Percentiles rank a stretch among this genome's conserved stretches.
phyloP scores from a whole-genome alignment of 768 basidiomycete species.

The Infundibulicybe gibba region DNA sequence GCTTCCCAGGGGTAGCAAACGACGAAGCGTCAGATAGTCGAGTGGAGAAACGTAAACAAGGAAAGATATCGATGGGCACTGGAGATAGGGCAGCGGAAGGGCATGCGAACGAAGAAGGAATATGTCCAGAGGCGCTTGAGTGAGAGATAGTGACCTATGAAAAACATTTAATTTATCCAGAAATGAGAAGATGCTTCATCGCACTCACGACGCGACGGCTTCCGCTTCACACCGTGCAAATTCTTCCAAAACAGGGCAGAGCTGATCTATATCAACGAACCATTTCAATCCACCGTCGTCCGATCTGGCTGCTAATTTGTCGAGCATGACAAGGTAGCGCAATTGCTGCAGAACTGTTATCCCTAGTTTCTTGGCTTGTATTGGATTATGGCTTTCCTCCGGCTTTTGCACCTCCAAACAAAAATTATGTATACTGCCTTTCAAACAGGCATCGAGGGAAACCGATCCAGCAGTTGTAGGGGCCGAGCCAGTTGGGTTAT shows the following conservation, averaged over 20 bases:
- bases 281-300: conserved; percentile 66
- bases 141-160: conserved; percentile 33
- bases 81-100: conserved; percentile 71
- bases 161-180: background rate
- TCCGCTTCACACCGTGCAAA: conserved; percentile 54
- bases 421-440: conserved; percentile 51
- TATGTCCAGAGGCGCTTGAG: conserved; percentile 62
- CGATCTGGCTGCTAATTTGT: conserved; percentile 58
- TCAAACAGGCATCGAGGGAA: conserved; percentile 63
- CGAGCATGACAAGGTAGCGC: conserved; percentile 68
- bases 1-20: conserved; percentile 9
- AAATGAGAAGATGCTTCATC: background rate
- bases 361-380: conserved; percentile 48
- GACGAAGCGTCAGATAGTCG: conserved; percentile 62
- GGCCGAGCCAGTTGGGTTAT: conserved; percentile 28
- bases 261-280: conserved; percentile 65
- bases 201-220: conserved; percentile 48
- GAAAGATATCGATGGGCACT: conserved; percentile 67
- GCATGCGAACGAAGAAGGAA: conserved; percentile 63
- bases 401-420: conserved; percentile 57
- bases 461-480: conserved; percentile 46
- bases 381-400: conserved; percentile 44
- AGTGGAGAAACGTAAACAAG: conserved; percentile 66
- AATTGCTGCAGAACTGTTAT: conserved; percentile 50
- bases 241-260: conserved; percentile 44